These are phyloP conservation scores for Albugo laibachii DNA, from an alignment of 352 stramenopile genomes.

Conservation along the genomic window DNA sequence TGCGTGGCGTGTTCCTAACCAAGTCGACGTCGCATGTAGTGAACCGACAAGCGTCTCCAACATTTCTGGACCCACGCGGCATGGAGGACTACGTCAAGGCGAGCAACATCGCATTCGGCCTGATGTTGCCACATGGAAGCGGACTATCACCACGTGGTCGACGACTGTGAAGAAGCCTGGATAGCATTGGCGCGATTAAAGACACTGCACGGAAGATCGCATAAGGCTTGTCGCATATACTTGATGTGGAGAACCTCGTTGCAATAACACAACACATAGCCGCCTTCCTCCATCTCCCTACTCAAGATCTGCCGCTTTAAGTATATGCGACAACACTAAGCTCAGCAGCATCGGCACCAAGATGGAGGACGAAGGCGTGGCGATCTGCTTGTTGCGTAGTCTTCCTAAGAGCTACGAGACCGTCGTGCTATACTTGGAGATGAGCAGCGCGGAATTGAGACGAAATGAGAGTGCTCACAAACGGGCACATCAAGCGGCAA, in stretches of 20 bases:
- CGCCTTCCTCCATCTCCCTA: constrained; percentile 4
- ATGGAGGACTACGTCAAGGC: constrained; percentile 10
- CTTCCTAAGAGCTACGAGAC: constrained; percentile 5
- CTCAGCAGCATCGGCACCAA: too few species aligned
- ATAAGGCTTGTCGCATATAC: constrained; percentile 10
- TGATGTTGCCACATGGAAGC: constrained; percentile 13
- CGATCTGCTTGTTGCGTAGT: constrained; percentile 4
- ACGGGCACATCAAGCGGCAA: constrained; percentile 8
- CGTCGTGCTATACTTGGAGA: constrained; percentile 8
- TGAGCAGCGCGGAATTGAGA: constrained; percentile 6
- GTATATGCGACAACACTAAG: constrained; percentile 2
- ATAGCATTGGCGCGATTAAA: constrained; percentile 7
- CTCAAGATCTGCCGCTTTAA: too few species aligned
- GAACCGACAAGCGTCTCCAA: constrained; percentile 6
- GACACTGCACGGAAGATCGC: constrained; percentile 3
- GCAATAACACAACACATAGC: constrained; percentile 3
- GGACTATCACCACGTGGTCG: constrained; percentile 9
- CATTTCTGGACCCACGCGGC: constrained; percentile 4
- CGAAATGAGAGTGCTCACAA: constrained; percentile 7
- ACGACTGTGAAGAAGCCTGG: constrained; percentile 10
- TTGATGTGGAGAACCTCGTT: constrained; percentile 9
- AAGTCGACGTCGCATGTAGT: constrained; percentile 10
- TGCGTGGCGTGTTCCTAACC: constrained; percentile 5
- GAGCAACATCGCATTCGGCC: constrained; percentile 10
- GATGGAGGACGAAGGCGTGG: constrained; percentile 7